A percentile compares a stretch with the other conserved stretches of the same genome.
phyloP scores from a whole-genome alignment of 2,329 filamentous ascomycete genomes.

The Verticillium nubilum region DNA sequence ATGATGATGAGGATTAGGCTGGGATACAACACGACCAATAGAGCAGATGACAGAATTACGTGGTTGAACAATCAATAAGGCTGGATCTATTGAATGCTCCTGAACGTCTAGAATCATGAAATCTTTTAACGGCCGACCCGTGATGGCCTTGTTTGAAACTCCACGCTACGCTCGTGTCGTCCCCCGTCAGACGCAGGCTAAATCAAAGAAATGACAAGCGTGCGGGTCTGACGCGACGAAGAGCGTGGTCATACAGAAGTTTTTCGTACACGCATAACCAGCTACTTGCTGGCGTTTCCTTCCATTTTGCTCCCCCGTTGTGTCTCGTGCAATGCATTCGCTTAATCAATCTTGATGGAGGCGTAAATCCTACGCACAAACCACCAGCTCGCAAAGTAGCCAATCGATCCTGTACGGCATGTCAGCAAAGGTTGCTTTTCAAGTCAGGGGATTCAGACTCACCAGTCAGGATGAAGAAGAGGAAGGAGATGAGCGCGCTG shows the following conservation, averaged over 20 bases:
- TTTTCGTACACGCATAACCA: background rate
- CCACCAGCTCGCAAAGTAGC: slow-evolving; percentile 90
- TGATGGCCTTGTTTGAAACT: background rate
- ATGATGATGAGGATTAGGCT: slow-evolving; percentile 35
- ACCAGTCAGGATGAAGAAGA: slow-evolving; percentile 95
- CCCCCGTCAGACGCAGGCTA: background rate
- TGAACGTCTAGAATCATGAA: background rate
- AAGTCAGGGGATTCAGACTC: slow-evolving; percentile 30
- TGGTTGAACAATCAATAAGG: background rate
- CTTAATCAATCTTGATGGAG: slow-evolving; percentile 95
- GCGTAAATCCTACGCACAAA: slow-evolving; percentile 92
- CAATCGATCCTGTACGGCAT: slow-evolving; percentile 69
- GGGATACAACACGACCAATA: background rate
- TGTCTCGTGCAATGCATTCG: background rate
- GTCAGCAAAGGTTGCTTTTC: slow-evolving; percentile 8
- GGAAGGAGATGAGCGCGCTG: slow-evolving; percentile 78
- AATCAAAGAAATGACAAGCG: background rate
- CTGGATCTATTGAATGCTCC: background rate
- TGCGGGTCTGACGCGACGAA: background rate
- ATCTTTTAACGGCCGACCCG: background rate
- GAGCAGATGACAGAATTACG: too few relatives aligned
- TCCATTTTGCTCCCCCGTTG: background rate
- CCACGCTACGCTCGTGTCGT: background rate
- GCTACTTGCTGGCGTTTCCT: background rate
- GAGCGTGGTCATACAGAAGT: background rate